Conservation (phyloP, 2,329 filamentous ascomycete species). For the Penicillium sp. region DNA sequence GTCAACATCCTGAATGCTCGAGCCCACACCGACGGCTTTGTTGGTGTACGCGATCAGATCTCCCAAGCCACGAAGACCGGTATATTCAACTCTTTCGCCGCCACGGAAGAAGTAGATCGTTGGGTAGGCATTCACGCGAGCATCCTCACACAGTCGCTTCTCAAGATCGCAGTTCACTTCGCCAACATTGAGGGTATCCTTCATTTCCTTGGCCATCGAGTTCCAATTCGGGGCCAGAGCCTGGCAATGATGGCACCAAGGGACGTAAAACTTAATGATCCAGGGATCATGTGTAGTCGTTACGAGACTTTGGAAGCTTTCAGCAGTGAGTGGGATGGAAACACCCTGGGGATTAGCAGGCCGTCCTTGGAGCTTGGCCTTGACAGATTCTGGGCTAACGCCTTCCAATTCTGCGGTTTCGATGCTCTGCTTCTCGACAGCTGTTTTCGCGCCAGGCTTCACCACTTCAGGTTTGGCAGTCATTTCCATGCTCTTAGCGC, state of each 20-base stretch:
- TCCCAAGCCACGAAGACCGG: conserved; percentile 84
- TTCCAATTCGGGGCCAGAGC: conserved; percentile 87
- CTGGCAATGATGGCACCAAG: conserved; percentile 96
- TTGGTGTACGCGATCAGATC: conserved; percentile 85
- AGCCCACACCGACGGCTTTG: conserved; percentile 74
- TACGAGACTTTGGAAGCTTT: conserved; percentile 81
- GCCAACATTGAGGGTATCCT: conserved; percentile 83
- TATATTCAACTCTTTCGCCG: conserved; percentile 87
- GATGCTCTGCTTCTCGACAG: conserved; percentile 33
- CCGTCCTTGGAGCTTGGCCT: conserved; percentile 50
- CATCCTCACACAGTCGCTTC: conserved; percentile 86
- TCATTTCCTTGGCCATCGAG: conserved; percentile 86
- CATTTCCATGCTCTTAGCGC: conserved; percentile 54
- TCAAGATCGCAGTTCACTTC: conserved; percentile 94
- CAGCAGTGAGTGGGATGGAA: conserved; percentile 72
- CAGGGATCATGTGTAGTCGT: conserved; percentile 86
- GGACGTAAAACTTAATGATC: conserved; percentile 99
- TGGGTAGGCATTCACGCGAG: conserved; percentile 73
- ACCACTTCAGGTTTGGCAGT: conserved; percentile 38
- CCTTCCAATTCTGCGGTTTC: conserved; percentile 31
- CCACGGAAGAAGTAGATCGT: conserved; percentile 92
- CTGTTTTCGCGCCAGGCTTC: conserved; percentile 39
- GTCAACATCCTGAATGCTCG: conserved; percentile 78
- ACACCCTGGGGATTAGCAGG: conserved; percentile 72
- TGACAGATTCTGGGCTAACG: conserved; percentile 40